Conservation (phyloP, 129 eudicot species). For the Pittosporum tobira region DNA sequence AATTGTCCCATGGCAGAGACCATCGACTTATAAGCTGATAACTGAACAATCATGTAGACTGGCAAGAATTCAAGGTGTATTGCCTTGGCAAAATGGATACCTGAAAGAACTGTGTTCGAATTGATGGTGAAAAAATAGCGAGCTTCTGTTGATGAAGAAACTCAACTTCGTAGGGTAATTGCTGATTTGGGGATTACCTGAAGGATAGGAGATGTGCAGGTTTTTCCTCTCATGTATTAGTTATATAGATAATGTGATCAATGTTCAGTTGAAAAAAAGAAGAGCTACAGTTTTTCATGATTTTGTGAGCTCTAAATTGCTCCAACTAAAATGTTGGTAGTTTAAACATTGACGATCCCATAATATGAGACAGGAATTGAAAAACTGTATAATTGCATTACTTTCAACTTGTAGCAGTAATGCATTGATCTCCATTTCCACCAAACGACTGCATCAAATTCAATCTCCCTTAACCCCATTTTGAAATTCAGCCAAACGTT, state of each 20-base stretch:
- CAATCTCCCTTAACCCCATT: no score
- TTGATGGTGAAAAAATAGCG: constrained; percentile 13
- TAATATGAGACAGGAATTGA: no score
- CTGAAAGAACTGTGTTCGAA: constrained; percentile 43
- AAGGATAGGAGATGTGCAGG: constrained; percentile 10
- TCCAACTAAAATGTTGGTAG: no score
- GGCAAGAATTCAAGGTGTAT: constrained; percentile 43
- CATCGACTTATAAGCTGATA: constrained; percentile 46
- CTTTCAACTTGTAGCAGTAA: no score
- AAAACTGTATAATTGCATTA: no score
- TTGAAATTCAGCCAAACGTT: no score
- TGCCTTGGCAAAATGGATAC: constrained; percentile 29
- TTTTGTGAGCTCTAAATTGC: no score
- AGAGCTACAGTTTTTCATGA: not conserved
- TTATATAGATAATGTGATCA: not conserved
- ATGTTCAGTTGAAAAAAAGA: not conserved
- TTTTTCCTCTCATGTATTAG: constrained; percentile 11
- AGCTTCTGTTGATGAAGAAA: not conserved
- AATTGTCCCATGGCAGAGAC: constrained; percentile 74
- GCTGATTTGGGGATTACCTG: constrained; percentile 16
- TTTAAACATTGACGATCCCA: no score
- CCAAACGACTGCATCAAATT: no score
- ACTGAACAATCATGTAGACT: constrained; percentile 61
- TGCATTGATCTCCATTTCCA: no score
- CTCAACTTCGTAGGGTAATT: not conserved